phyloP scores from a whole-genome alignment of 768 basidiomycete genomes.

The Sporobolomyces phaffii region DNA sequence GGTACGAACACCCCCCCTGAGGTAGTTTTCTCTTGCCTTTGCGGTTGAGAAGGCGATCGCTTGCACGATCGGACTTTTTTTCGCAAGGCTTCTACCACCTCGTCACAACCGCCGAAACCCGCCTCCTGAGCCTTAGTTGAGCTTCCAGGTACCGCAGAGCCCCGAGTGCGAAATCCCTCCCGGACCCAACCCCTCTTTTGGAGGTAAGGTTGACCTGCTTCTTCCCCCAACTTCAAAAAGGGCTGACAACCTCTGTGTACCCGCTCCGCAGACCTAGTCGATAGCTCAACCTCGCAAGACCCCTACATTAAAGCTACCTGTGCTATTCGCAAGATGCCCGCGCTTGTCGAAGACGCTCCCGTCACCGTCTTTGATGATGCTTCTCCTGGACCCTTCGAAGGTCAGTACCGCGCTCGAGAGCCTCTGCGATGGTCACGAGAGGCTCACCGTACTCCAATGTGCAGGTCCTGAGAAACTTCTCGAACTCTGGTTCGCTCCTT shows the following conservation, averaged over 20 bases:
- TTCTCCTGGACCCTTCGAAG: conserved; percentile 35
- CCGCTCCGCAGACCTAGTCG: neutral
- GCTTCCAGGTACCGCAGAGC: neutral
- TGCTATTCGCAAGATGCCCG: neutral
- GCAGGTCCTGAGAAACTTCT: conserved; percentile 53
- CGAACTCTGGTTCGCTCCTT: conserved; percentile 94
- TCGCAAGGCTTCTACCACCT: neutral
- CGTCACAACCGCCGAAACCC: neutral
- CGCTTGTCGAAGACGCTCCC: neutral
- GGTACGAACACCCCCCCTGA: no score
- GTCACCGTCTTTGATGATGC: conserved; percentile 31
- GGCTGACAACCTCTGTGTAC: no score
- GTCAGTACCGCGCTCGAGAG: no score
- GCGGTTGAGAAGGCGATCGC: no score
- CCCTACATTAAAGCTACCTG: no score
- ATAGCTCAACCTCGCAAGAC: neutral
- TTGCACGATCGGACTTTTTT: neutral
- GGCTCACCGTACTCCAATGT: conserved; percentile 38
- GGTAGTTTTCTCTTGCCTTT: no score
- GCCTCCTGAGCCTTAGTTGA: conserved; percentile 5
- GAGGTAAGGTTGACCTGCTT: no score
- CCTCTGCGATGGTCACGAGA: no score
- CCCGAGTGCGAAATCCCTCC: no score
- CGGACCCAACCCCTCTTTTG: no score
- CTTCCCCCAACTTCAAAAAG: no score